Evolutionary conservation across 805 yeast genomes (phyloP).

Genomic region (Metschnikowia chrysomelidarum): DNA sequence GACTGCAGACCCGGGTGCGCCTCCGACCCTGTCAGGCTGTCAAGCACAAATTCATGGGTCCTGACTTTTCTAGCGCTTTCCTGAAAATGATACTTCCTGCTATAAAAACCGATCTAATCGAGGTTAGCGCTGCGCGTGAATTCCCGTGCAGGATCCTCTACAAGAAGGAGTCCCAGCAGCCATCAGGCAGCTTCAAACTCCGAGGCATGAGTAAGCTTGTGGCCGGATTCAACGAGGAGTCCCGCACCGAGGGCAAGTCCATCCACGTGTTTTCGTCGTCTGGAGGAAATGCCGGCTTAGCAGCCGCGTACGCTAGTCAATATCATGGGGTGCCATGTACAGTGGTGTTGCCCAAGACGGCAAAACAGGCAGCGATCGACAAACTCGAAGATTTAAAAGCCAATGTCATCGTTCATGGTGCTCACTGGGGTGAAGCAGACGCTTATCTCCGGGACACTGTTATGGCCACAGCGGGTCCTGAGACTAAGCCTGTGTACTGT

Average conservation of each 20-base stretch:
- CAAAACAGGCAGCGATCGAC: constrained; percentile 43
- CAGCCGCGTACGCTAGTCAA: constrained; percentile 48
- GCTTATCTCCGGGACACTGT: constrained; percentile 29
- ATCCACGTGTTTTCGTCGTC: constrained; percentile 48
- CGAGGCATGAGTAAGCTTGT: constrained; percentile 54
- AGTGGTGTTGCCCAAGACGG: constrained; percentile 56
- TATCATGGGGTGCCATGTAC: constrained; percentile 44
- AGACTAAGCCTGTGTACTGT: constrained; percentile 42
- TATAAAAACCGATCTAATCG: constrained; percentile 37
- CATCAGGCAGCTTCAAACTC: constrained; percentile 56
- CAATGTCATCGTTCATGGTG: constrained; percentile 45
- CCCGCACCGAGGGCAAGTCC: constrained; percentile 22
- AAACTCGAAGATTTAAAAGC: constrained; percentile 52
- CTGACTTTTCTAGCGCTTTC: not conserved
- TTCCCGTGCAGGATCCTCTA: constrained; percentile 41
- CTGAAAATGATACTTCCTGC: constrained; percentile 19
- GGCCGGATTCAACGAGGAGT: constrained; percentile 27
- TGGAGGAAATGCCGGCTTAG: constrained; percentile 59
- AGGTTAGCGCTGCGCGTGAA: constrained; percentile 27
- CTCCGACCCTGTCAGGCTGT: too few species aligned
- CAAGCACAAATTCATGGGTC: too few species aligned
- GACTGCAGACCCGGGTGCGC: too few species aligned
- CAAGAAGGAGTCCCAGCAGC: constrained; percentile 53
- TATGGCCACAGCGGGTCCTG: constrained; percentile 18
- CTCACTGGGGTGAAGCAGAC: constrained; percentile 52